Conservation (phyloP, 1,284 basidiomycete species). For the Ustilago nuda region DNA sequence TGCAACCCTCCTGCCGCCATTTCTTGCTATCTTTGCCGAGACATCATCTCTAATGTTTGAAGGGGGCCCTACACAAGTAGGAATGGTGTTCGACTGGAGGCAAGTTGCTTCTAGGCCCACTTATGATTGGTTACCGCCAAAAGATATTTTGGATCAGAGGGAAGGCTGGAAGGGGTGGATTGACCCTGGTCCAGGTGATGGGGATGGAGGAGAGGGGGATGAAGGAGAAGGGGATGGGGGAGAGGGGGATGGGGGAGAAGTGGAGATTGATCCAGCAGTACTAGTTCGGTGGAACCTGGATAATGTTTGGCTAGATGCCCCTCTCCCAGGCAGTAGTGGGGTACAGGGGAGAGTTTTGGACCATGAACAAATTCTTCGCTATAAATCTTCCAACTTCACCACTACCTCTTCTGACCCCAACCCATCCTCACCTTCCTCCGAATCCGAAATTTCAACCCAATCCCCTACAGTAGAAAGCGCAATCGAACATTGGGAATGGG, state of each 20-base stretch:
- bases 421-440: not conserved
- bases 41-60: constrained; percentile 80
- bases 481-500: constrained; percentile 71
- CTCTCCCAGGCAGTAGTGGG: not conserved
- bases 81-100: constrained; percentile 97
- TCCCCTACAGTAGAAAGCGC: constrained; percentile 72
- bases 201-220: not conserved
- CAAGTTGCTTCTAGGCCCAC: constrained; percentile 77
- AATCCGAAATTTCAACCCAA: not conserved
- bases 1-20: constrained; percentile 82
- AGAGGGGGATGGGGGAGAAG: not conserved
- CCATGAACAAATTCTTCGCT: constrained; percentile 29
- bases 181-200: no score
- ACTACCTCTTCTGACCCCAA: constrained; percentile 1
- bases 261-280: constrained; percentile 14
- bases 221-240: not conserved
- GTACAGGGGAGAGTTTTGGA: constrained; percentile 17
- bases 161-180: not conserved
- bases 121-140: constrained; percentile 24
- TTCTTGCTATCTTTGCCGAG: constrained; percentile 81
- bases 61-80: constrained; percentile 84
- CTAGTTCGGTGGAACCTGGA: constrained; percentile 36
- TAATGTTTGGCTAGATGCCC: constrained; percentile 69
- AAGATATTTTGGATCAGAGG: not conserved
- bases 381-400: constrained; percentile 26